Base-by-base conservation (phyloP, 441 rosid species). In the Arabidopsis lyrata region DNA sequence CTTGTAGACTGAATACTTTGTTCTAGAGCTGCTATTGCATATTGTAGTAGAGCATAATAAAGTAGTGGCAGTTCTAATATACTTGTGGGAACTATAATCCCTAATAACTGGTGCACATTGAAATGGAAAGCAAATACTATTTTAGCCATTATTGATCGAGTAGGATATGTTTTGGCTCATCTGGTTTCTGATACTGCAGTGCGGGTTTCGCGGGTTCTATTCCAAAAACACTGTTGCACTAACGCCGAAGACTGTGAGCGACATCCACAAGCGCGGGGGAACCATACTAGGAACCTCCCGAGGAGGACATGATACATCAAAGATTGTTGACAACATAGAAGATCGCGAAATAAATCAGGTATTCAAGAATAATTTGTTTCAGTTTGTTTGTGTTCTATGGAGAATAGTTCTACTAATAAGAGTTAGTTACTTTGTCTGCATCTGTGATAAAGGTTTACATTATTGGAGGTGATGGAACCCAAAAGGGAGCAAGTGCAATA, bases 401-500 rank as follows among this genome's bases (percentile, higher is more conserved):
- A 53, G 47, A 35, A 31, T 38, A 34, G 65, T 32, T 73, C 8
- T 63, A 55, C 15, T 38, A 15, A 38, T 55, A 56, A 47, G 8
- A 49, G 18, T 65, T 15, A 15, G 9, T 41, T 70, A 16, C 6
- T 6, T 57, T 77, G 1, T 48, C 5, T 45, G 64, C 24, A 6
- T 62, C 20, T 75, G 65, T 49, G 62, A 38, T 75, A 31, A 71
- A 90, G 95, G 95, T 89, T 62, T 91, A 86, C 76, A 85, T 91
- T 75, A 86, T 91, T 53, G 93, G 97, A 48, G 97, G 97, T 41
- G 95, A 91, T 83, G 97, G 97, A 80, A 87, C 92, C 66, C 97
- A 86, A 77, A 91, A 75, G 72, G 97, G 95, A 72, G 93, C 92
- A 57, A 81, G 87, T 55, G 83, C 82, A 49, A 89, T 91, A 53